Conservation (phyloP, 768 basidiomycete species). For the Clitopilus passeckerianus region DNA sequence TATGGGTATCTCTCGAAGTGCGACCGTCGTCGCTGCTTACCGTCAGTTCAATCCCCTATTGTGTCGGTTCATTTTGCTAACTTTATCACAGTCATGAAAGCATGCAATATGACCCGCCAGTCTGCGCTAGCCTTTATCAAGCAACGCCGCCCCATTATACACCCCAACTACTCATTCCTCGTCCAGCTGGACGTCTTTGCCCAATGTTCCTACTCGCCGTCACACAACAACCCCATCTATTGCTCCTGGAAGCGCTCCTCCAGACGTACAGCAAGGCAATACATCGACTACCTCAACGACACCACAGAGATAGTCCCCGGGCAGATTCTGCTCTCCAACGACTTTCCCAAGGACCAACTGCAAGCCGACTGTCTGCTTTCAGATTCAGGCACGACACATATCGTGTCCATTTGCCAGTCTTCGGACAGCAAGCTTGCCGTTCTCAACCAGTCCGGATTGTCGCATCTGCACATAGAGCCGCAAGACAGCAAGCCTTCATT, state of each 20-base stretch:
- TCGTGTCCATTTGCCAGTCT: constrained; percentile 53
- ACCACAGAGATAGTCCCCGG: constrained; percentile 47
- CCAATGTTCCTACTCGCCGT: constrained; percentile 43
- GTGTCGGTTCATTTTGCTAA: neutral
- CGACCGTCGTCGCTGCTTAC: constrained; percentile 54
- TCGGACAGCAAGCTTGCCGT: neutral
- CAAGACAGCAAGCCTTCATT: constrained; percentile 36
- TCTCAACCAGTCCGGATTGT: constrained; percentile 25
- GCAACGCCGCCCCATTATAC: constrained; percentile 33
- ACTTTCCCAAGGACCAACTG: constrained; percentile 49
- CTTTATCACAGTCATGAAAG: constrained; percentile 41
- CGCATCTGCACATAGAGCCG: constrained; percentile 36
- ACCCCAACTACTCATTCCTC: constrained; percentile 51
- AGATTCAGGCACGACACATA: constrained; percentile 48
- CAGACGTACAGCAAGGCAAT: constrained; percentile 46
- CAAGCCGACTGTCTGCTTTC: constrained; percentile 45
- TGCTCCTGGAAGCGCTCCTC: constrained; percentile 55
- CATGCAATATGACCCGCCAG: constrained; percentile 31
- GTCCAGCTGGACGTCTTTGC: constrained; percentile 54
- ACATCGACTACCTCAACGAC: constrained; percentile 46
- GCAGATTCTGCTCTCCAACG: constrained; percentile 46
- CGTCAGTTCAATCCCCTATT: constrained; percentile 27
- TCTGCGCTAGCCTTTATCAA: constrained; percentile 46
- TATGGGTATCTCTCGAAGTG: constrained; percentile 69
- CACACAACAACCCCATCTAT: constrained; percentile 37